phyloP scores from a whole-genome alignment of 2,329 filamentous ascomycete genomes.

The Raffaelea deltoideospora region DNA sequence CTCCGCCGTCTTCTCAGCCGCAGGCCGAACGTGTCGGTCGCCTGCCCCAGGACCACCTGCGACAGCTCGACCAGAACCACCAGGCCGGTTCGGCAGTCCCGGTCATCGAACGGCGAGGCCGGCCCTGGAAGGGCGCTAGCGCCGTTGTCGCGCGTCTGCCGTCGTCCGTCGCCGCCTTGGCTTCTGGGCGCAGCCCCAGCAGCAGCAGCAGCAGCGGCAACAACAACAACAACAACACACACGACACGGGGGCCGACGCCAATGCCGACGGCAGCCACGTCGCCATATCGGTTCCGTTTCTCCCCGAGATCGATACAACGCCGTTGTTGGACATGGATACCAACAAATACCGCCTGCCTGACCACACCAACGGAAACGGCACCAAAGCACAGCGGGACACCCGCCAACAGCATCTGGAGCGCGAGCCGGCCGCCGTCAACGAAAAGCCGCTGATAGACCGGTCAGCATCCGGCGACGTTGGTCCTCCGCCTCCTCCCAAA shows the following conservation, averaged over 20 bases:
- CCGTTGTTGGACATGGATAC: slow-evolving; percentile 50
- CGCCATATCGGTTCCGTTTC: slow-evolving; percentile 10
- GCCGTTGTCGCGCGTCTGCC: slow-evolving; percentile 38
- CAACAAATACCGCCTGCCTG: slow-evolving; percentile 59
- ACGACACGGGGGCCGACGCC: slow-evolving; percentile 11
- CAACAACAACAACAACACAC: too few relatives aligned
- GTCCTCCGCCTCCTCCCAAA: slow-evolving; percentile 32
- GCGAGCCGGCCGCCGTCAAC: slow-evolving; percentile 15
- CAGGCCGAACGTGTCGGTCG: slow-evolving; percentile 42
- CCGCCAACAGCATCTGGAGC: slow-evolving; percentile 41
- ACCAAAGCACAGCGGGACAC: slow-evolving; percentile 45
- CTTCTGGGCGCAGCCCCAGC: slow-evolving; percentile 6
- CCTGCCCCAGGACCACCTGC: slow-evolving; percentile 54
- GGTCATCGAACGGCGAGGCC: slow-evolving; percentile 48
- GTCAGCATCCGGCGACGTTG: slow-evolving; percentile 15
- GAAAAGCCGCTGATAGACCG: too few relatives aligned
- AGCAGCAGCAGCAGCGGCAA: too few relatives aligned
- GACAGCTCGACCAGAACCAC: slow-evolving; percentile 53
- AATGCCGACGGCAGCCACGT: slow-evolving; percentile 15
- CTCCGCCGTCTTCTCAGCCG: slow-evolving; percentile 17
- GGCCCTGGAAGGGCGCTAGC: slow-evolving; percentile 56
- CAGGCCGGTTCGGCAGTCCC: slow-evolving; percentile 35
- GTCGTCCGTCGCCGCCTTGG: slow-evolving; percentile 20
- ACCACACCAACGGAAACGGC: slow-evolving; percentile 53
- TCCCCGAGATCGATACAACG: slow-evolving; percentile 36